Conservation (phyloP, 768 basidiomycete genomes). For the Mycena haematopus region DNA sequence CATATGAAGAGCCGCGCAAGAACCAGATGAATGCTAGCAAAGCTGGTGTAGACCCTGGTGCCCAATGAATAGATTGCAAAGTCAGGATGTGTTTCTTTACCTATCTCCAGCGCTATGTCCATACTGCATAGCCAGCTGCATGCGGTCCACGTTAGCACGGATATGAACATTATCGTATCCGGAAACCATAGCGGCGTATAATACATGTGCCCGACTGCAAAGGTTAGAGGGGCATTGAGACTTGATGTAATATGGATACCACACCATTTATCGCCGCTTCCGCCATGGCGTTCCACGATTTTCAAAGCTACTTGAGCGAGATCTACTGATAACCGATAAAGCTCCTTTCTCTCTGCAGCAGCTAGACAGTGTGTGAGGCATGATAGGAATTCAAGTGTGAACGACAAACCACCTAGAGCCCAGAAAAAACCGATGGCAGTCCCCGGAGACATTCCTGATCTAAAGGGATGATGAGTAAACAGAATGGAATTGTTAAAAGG, state of each 20-base stretch:
- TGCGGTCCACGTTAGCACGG: slow-evolving; percentile 62
- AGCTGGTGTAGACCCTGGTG: slow-evolving; percentile 66
- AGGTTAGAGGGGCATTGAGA: slow-evolving; percentile 5
- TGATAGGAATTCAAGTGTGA: not conserved
- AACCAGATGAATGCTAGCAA: slow-evolving; percentile 61
- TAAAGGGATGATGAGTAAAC: slow-evolving; percentile 32
- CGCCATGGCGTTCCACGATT: slow-evolving; percentile 71
- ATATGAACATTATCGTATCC: slow-evolving; percentile 73
- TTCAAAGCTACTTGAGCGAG: slow-evolving; percentile 69
- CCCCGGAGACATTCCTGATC: slow-evolving; percentile 72
- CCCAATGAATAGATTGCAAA: not conserved
- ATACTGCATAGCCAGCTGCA: slow-evolving; percentile 69
- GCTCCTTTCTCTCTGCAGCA: slow-evolving; percentile 64
- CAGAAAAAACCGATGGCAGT: slow-evolving; percentile 77
- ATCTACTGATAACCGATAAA: slow-evolving; percentile 73
- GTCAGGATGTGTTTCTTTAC: slow-evolving; percentile 36
- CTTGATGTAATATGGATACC: not conserved
- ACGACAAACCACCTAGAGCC: slow-evolving; percentile 58
- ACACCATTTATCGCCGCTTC: slow-evolving; percentile 75
- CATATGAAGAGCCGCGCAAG: slow-evolving; percentile 63
- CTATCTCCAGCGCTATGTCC: slow-evolving; percentile 73
- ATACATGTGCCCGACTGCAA: slow-evolving; percentile 62
- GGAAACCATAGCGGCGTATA: slow-evolving; percentile 68
- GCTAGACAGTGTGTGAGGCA: slow-evolving; percentile 40
- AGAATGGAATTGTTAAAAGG: not conserved